Percentiles rank a stretch among this genome's conserved stretches.
These are phyloP conservation scores for Starmera pachycereana DNA, from an alignment of 805 yeast species.

Conservation along the genomic window DNA sequence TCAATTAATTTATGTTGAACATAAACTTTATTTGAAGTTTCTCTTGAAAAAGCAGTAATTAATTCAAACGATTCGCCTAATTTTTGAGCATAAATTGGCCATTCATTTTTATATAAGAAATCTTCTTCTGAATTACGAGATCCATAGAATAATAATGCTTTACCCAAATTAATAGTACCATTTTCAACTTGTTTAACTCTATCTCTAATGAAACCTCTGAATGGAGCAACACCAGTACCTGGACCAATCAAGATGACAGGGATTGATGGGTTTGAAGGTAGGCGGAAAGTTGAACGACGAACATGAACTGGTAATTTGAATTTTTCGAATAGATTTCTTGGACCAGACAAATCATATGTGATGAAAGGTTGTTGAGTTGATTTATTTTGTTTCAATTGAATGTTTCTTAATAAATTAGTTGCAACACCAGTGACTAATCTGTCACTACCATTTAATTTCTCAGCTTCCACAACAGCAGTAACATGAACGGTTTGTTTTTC, in stretches of 20 bases:
- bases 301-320: conserved; percentile 80
- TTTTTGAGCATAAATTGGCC: conserved; percentile 61
- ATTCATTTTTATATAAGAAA: conserved; percentile 79
- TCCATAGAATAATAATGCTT: conserved; percentile 74
- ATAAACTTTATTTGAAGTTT: conserved; percentile 50
- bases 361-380: conserved; percentile 32
- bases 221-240: conserved; percentile 98
- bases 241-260: conserved; percentile 95
- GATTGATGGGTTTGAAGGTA: conserved; percentile 73
- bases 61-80: conserved; percentile 53
- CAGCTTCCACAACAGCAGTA: conserved; percentile 82
- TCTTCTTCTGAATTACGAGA: conserved; percentile 76
- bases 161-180: conserved; percentile 51
- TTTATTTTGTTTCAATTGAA: conserved; percentile 51
- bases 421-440: conserved; percentile 60
- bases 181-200: conserved; percentile 46
- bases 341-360: conserved; percentile 73
- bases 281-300: conserved; percentile 88
- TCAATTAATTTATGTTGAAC: conserved; percentile 74
- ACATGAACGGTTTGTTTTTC: conserved; percentile 70
- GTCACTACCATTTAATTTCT: conserved; percentile 9
- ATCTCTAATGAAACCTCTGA: conserved; percentile 91
- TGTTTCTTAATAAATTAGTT: conserved; percentile 74
- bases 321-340: conserved; percentile 41
- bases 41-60: conserved; percentile 83